Evolutionary conservation across 2,329 filamentous ascomycete genomes (phyloP), one percentile per base, ranked within the genome.

Genomic region (Microcyclosporella mali): DNA sequence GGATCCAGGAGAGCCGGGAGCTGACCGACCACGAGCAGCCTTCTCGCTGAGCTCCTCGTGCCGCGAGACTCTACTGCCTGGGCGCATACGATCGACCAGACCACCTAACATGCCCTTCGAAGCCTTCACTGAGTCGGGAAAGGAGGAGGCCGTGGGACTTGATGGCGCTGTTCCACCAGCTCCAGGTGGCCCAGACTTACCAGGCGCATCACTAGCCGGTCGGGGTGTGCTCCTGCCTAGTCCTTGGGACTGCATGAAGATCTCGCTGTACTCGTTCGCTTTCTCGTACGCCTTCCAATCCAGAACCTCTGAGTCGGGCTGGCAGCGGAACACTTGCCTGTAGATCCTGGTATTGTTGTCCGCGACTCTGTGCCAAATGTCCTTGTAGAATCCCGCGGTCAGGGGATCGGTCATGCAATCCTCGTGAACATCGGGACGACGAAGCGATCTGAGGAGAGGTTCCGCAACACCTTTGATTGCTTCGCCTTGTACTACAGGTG

Each of bases 291-390:
- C 85, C 53, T 85, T 82, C 92, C 92, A 98, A 33, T 85, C 90
- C 51, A 81, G 83, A 18, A 95, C 92, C 60, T 95, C 88, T 39
- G 82, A 95, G 63, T 98, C 92, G 1, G 92, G 92, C 85, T 94
- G 94, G 66, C 89, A 95, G 35, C 89, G 82, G 71, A 98, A 98
- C 7, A 98, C 90, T 48, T 85, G 81, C 25, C 92, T 84, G 69
- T 86, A 98, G 36, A 98, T 77, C 61, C 88, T 90, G 2, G 92
- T 98, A 63, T 98, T 98, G 70, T 97, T 97, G 50, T 85, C 81
- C 1, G 92, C 92, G 40, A 88, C 81, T 14, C 81, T 76, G 52
- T 84, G 82, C 94, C 94, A 98, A 1, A 87, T 81, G 49, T 94
- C 85, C 34, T 92, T 79, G 61, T 87, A 85, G 66, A 98, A 98